Evolutionary conservation across 2,329 filamentous ascomycete species (phyloP), one percentile per base, ranked within the genome.

Genomic region (Trichoderma gracile): DNA sequence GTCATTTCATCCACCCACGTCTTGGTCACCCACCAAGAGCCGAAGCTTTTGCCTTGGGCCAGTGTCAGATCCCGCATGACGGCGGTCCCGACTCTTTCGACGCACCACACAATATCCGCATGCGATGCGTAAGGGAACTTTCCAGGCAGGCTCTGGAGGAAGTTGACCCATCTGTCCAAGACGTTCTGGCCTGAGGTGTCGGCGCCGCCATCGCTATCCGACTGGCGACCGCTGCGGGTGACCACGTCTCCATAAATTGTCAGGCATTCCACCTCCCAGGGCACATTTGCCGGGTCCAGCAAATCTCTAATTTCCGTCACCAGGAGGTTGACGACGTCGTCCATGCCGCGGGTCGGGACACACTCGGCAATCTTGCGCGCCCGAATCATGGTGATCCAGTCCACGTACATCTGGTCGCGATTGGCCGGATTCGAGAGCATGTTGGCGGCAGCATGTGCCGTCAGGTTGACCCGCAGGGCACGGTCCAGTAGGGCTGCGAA

Each of bases 1-100:
- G 93, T 87, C 91, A 96, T 96, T 78, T 98, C 94, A 72, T 97
- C 93, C 59, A 97, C 86, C 83, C 94, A 98, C 65, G 94, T 93
- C 75, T 97, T 97, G 3, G 93, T 93, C 65, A 97, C 91, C 91
- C 91, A 95, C 92, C 92, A 96, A 6, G 90, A 89, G n/a, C 91
- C 89, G 72, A 94, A 96, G 72, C 90, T 93, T 73, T 89, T 87
- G 19, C 89, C 90, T 68, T 90, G 88, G 46, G 86, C 83, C 57
- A 95, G 87, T 0, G 91, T 95, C 64, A 96, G 84, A 71, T 96
- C 92, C 62, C 92, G 84, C 80, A 95, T 86, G 19, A 91, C 89
- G 21, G 90, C 87, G 8, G 89, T 92, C 14, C 91, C 89, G 23
- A 95, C 81, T 25, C 88, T 84, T 70, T 92, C 89, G 46, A 94